Evolutionary conservation across 495 filamentous ascomycete species (phyloP).

Genomic region (Aspergillus avenaceus): DNA sequence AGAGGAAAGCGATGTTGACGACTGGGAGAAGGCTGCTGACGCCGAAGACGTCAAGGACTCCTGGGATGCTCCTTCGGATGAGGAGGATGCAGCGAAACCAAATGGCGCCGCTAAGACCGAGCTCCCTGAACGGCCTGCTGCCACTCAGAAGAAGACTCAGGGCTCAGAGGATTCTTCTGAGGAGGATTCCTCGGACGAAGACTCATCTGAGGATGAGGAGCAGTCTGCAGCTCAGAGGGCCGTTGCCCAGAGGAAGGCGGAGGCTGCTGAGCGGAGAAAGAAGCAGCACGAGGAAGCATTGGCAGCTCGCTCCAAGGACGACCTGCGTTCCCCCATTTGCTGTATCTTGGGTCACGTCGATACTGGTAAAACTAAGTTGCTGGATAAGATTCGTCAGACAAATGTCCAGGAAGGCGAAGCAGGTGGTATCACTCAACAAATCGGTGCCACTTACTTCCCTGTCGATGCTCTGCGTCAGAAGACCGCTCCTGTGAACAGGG

Average conservation of each 20-base stretch:
- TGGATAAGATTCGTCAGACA: constrained; percentile 98
- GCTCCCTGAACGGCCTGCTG: not conserved
- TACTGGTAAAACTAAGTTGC: constrained; percentile 97
- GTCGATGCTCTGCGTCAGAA: constrained; percentile 89
- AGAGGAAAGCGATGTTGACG: constrained; percentile 64
- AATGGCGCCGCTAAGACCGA: not conserved
- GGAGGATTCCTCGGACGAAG: constrained; percentile 53
- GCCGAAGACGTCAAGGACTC: constrained; percentile 82
- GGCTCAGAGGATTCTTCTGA: constrained; percentile 37
- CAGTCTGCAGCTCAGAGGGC: constrained; percentile 62
- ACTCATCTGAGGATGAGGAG: constrained; percentile 67
- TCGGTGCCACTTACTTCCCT: constrained; percentile 99
- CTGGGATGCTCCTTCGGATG: constrained; percentile 86
- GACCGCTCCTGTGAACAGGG: constrained; percentile 87
- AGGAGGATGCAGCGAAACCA: constrained; percentile 34
- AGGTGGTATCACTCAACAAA: constrained; percentile 99
- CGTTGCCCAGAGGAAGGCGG: constrained; percentile 72
- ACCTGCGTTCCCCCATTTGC: constrained; percentile 96
- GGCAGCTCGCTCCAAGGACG: constrained; percentile 86
- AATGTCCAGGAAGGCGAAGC: constrained; percentile 99
- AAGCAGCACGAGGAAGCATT: constrained; percentile 87
- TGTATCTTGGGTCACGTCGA: constrained; percentile 99
- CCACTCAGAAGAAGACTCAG: not conserved
- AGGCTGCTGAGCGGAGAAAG: constrained; percentile 84
- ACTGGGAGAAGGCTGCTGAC: constrained; percentile 86